Evolutionary conservation across 148 eudicot genomes (phyloP), one percentile per base, ranked within the genome.

Genomic region (Camellia lanceoleosa): DNA sequence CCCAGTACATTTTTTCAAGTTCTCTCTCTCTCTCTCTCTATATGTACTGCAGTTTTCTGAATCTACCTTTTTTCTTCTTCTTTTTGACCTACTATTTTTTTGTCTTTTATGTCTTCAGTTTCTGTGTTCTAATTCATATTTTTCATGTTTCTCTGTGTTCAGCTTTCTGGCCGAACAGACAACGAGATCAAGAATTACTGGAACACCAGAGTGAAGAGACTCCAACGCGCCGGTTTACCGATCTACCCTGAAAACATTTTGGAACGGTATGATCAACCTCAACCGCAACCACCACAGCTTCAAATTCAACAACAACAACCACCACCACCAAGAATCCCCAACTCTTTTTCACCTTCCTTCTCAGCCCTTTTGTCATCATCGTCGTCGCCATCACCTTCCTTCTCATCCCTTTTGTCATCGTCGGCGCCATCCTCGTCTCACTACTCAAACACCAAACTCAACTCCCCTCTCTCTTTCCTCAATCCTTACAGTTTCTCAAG

Each of bases 161-260:
- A 95, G 98, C 90, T 95, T 72, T 97, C 96, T 0, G 98, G 98
- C 4, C 79, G 98, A 82, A 95, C 98, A 18, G 98, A 95, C 80
- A 95, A 95, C 61, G 98, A 95, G 79, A 92, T 95, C 3, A 95
- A 95, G 78, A 95, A 95, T 59, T 95, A 95, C 75, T 95, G 98
- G 98, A 93, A 95, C 79, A 95, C 98, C 0, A 85, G 98, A 73
- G 82, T 93, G 19, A 95, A 95, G 80, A 84, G 98, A 43, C 89
- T 97, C 38, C 86, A 87, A 16, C 86, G 98, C 0, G 97, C 95
- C 5, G 97, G 97, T 1, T 84, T 95, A 56, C 96, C 98, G 7
- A 86, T 95, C 30, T 95, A 95, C 88, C 97, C 98, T n/a, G 86
- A 82, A n/a, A 83, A 84, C 60, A 12, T 67, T 14, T 42, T 51